Evolutionary conservation across 1,284 basidiomycete species (phyloP).

Genomic region (Boletellus deceptivus): DNA sequence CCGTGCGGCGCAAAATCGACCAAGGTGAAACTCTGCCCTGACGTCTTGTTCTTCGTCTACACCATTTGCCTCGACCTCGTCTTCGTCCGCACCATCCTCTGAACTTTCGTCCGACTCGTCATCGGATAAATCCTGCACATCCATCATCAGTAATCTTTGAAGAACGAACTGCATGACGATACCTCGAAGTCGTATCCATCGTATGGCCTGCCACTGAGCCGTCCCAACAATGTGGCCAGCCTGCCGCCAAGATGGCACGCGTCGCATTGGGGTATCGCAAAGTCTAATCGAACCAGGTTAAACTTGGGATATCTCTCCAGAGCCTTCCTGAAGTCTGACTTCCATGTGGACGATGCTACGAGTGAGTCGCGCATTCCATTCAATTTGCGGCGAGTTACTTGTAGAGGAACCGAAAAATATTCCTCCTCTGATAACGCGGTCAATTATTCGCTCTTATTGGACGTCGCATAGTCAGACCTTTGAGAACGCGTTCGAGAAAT

Average conservation of each 20-base stretch:
- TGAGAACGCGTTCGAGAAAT: constrained; percentile 54
- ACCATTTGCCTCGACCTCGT: constrained; percentile 22
- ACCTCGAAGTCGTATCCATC: constrained; percentile 59
- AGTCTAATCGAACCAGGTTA: constrained; percentile 49
- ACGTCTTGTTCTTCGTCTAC: constrained; percentile 35
- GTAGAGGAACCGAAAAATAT: constrained; percentile 70
- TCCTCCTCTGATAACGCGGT: constrained; percentile 47
- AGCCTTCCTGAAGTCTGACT: constrained; percentile 59
- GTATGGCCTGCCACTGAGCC: constrained; percentile 59
- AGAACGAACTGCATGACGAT: neutral
- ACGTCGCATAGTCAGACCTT: constrained; percentile 41
- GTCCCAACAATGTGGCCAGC: constrained; percentile 57
- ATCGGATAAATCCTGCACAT: constrained; percentile 18
- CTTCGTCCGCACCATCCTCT: constrained; percentile 18
- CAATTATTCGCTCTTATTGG: constrained; percentile 1
- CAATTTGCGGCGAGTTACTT: constrained; percentile 62
- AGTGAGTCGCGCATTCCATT: constrained; percentile 66
- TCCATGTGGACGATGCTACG: constrained; percentile 80
- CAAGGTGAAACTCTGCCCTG: constrained; percentile 48
- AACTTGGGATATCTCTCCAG: constrained; percentile 69
- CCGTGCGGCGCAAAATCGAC: constrained; percentile 73
- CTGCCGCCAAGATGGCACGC: constrained; percentile 76
- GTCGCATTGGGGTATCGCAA: constrained; percentile 65
- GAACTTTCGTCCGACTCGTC: constrained; percentile 14
- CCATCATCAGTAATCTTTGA: constrained; percentile 3